Percentiles rank a stretch among this genome's conserved stretches.
These are phyloP conservation scores for Pinus taeda DNA, from an alignment of 75 land plant genomes.

Conservation along the genomic window DNA sequence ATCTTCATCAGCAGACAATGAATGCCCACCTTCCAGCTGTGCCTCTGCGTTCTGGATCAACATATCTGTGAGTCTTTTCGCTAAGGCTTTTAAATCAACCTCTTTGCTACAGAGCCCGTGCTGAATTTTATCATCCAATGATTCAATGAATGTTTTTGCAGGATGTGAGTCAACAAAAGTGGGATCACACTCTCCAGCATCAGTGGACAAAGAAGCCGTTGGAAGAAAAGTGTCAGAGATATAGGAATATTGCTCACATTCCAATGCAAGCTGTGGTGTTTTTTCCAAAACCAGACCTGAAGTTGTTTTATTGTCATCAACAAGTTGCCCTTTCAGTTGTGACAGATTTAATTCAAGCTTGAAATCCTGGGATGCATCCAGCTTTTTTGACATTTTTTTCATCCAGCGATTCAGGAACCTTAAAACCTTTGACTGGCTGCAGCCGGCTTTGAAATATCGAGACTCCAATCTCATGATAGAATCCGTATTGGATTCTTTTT, in stretches of 20 bases:
- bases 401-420: constrained; percentile 71
- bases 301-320: constrained; percentile 13
- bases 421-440: constrained; percentile 46
- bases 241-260: constrained; percentile 13
- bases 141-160: constrained; percentile 34
- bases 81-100: constrained; percentile 53
- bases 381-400: constrained; percentile 36
- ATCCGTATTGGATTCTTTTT: background rate
- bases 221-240: constrained; percentile 10
- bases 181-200: constrained; percentile 14
- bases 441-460: constrained; percentile 24
- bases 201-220: constrained; percentile 2
- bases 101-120: constrained; percentile 46
- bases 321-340: background rate
- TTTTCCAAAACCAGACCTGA: background rate
- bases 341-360: background rate
- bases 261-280: constrained; percentile 1
- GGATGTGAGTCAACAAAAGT: constrained; percentile 15
- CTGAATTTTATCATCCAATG: constrained; percentile 43
- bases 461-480: constrained; percentile 25
- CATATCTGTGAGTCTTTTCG: constrained; percentile 48
- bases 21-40: constrained; percentile 19
- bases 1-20: constrained; percentile 1
- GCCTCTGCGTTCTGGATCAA: constrained; percentile 24
- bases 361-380: constrained; percentile 5